Base-by-base conservation (phyloP, 176 grass and related monocot species). In the Coix lacrymajobi region DNA sequence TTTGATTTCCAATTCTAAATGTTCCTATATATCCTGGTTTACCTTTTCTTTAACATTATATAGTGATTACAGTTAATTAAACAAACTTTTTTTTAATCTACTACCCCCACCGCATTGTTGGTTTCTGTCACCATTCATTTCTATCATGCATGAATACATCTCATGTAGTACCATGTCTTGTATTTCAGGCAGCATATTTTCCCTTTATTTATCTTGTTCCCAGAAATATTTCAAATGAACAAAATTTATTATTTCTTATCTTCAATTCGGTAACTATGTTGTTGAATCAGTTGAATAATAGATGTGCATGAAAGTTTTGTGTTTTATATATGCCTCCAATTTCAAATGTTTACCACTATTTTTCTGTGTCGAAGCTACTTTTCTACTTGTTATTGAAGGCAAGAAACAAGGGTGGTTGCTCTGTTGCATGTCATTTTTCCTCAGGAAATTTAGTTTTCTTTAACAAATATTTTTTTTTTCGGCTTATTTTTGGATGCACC, bases 61-160 rank as follows among this genome's bases (percentile, higher is more conserved):
- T 39, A 19, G 46, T 49, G 46, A 19, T 19, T 49, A n/a, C n/a
- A 17, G 15, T 49, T 49, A 49, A 6, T 49, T 49, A 49, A 49
- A 49, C 15, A 49, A 49, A 49, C 46, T 49, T 49, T 5, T 33
- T 16, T 49, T 49, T 49, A 49, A 49, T 49, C 14, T 49, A 49
- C 46, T 49, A 49, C 46, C 16, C 46, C 46, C 16, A 5, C 5
- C 41, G 52, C 63, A 26, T 76, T 65, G 64, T 79, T 71, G 52
- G 66, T 84, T 77, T 77, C 33, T 57, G 63, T 77, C 77, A 76
- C 56, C 87, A 54, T 4, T 71, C 52, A 85, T 34, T 77, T 89
- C 41, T 81, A 44, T 81, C 82, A 85, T 71, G 70, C 82, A 85
- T 71, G 70, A 71, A 77, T 52, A 29, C 40, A 62, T 85, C 14